Percentiles rank a stretch among this genome's conserved stretches.
phyloP scores from a whole-genome alignment of 805 yeast genomes.

The Candida rishiriensis region DNA sequence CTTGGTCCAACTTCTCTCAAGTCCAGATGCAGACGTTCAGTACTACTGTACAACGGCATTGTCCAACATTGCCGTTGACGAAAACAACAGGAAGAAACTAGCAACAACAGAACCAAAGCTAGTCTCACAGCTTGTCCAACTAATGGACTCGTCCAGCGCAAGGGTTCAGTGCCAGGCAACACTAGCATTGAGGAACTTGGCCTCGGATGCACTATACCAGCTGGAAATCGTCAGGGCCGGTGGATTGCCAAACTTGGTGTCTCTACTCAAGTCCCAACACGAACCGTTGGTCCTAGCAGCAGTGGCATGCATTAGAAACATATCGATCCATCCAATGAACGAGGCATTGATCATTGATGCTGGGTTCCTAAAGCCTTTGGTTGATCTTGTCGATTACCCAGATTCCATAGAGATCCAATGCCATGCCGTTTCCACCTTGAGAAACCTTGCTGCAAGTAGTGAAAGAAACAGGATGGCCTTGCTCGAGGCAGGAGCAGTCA shows the following conservation, averaged over 20 bases:
- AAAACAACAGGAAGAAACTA: conserved; percentile 78
- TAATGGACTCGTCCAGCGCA: conserved; percentile 91
- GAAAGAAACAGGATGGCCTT: conserved; percentile 90
- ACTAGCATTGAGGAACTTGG: conserved; percentile 89
- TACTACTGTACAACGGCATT: conserved; percentile 97
- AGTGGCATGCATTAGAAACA: conserved; percentile 96
- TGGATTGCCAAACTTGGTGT: conserved; percentile 91
- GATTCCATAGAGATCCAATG: conserved; percentile 97
- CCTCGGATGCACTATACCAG: conserved; percentile 94
- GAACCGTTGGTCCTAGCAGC: conserved; percentile 93
- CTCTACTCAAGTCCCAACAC: conserved; percentile 80
- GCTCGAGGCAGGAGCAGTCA: conserved; percentile 92
- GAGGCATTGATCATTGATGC: conserved; percentile 96
- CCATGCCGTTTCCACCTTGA: conserved; percentile 92
- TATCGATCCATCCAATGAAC: conserved; percentile 93
- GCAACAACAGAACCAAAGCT: conserved; percentile 90
- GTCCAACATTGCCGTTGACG: conserved; percentile 96
- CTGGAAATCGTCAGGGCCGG: conserved; percentile 93
- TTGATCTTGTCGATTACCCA: conserved; percentile 72
- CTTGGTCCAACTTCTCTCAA: conserved; percentile 76
- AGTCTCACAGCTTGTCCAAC: conserved; percentile 77
- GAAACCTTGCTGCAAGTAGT: conserved; percentile 93
- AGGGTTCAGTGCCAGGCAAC: conserved; percentile 99
- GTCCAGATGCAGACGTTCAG: conserved; percentile 93
- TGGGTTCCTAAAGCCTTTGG: conserved; percentile 90